Evolutionary conservation across 2,329 filamentous ascomycete genomes (phyloP), one percentile per base, ranked within the genome.

Genomic region (Talaromyces atroroseus): DNA sequence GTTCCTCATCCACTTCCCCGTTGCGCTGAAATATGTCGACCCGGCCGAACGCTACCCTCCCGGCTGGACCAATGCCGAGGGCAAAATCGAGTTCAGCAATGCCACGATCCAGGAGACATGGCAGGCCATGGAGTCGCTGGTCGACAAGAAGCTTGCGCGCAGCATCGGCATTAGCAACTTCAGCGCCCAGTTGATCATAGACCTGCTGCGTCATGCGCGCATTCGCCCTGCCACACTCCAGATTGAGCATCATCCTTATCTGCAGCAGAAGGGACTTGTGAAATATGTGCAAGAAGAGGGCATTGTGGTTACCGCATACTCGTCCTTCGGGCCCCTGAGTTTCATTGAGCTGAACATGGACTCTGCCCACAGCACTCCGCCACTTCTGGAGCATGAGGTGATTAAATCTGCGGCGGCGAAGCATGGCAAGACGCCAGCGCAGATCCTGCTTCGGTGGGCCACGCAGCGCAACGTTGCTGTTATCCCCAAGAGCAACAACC

Each of bases 161-260:
- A 86, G 82, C 73, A 91, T 95, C 69, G 90, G 90, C 62, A 80
- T 95, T 63, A 87, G 82, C 77, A 95, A 95, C 81, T 92, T 91
- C 82, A 87, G 88, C 74, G 83, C 82, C 48, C 82, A 88, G 74
- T 78, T 90, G 61, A 75, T 95, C 67, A 87, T 92, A 73, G 89
- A 94, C 74, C 77, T 92, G 63, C 81, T 92, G 68, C 84, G 87
- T 66, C 90, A 91, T 74, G 88, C 88, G 60, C 83, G 82, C 65
- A 82, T 90, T 73, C 80, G 80, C 46, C 88, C 89, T 8, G 87
- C 89, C 40, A 86, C 87, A 42, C 85, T 94, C 59, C 90, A 95
- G 80, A 86, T 95, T 73, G 90, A 95, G 80, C 89, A 92, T 78
- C 90, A 95, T 80, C 90, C 90, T 24, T 94, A 92, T 81, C 83